These are phyloP conservation scores for Xylariaceae sp. DNA, from an alignment of 2,329 filamentous ascomycete species.

Conservation along the genomic window DNA sequence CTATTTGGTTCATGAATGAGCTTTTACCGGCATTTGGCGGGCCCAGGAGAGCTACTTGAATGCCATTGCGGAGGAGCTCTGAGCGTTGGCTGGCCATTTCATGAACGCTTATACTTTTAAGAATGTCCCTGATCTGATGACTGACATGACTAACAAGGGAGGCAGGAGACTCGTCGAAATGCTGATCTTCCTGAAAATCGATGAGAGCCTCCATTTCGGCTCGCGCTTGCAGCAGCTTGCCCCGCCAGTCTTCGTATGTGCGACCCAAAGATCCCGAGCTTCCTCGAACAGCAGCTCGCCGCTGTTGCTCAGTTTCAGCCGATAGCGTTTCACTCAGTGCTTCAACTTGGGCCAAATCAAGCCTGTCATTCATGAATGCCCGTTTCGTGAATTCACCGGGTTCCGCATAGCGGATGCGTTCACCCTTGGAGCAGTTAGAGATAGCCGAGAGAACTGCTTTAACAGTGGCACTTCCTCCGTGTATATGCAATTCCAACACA, in stretches of 20 bases:
- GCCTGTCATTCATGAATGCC: slow-evolving; percentile 84
- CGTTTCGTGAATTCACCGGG: slow-evolving; percentile 94
- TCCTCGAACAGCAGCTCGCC: slow-evolving; percentile 81
- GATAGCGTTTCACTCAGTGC: slow-evolving; percentile 66
- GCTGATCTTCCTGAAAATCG: slow-evolving; percentile 96
- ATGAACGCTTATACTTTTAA: slow-evolving; percentile 69
- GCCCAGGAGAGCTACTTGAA: slow-evolving; percentile 84
- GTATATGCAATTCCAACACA: slow-evolving; percentile 90
- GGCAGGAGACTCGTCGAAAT: slow-evolving; percentile 86
- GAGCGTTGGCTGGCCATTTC: slow-evolving; percentile 79
- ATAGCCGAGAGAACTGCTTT: slow-evolving; percentile 85
- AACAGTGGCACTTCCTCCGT: slow-evolving; percentile 87
- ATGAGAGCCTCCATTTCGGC: slow-evolving; percentile 95
- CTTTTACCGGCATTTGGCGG: slow-evolving; percentile 96
- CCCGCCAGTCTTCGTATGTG: slow-evolving; percentile 84
- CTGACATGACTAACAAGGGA: slow-evolving; percentile 75
- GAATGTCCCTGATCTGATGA: slow-evolving; percentile 65
- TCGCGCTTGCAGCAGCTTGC: slow-evolving; percentile 76
- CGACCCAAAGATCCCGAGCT: slow-evolving; percentile 71
- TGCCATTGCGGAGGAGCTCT: slow-evolving; percentile 83
- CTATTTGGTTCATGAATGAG: slow-evolving; percentile 86
- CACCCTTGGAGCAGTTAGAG: slow-evolving; percentile 51
- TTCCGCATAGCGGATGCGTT: slow-evolving; percentile 80
- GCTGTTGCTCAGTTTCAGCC: slow-evolving; percentile 89
- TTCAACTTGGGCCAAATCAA: slow-evolving; percentile 86